phyloP scores from a whole-genome alignment of 139 green algal species.

The Tetradesmus lagerheimii region DNA sequence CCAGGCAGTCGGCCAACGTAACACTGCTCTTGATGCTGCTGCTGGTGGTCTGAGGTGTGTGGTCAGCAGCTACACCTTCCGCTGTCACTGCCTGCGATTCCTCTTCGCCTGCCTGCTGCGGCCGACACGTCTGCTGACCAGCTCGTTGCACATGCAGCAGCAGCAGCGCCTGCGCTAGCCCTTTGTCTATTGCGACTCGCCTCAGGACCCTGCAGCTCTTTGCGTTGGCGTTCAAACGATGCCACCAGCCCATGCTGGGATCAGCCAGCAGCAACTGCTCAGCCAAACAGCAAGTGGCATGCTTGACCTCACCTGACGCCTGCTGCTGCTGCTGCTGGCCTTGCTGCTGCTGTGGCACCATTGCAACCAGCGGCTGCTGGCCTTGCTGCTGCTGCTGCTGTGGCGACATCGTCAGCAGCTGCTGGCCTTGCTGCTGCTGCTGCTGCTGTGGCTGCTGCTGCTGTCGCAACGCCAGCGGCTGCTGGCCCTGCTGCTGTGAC shows the following conservation, averaged over 20 bases:
- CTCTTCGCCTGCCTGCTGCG: background rate
- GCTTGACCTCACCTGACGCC: background rate
- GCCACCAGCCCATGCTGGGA: background rate
- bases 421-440: too few species aligned
- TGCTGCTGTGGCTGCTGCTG: too few species aligned
- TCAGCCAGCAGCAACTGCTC: background rate
- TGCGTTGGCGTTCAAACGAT: background rate
- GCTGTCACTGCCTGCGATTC: background rate
- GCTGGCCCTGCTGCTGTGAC: too few species aligned
- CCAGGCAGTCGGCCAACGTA: background rate
- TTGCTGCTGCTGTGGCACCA: background rate
- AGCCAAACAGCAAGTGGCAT: background rate
- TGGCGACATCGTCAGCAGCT: background rate
- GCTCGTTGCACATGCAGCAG: background rate
- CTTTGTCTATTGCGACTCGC: background rate
- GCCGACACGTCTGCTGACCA: background rate
- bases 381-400: background rate
- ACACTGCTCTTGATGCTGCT: background rate
- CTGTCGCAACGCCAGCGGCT: too few species aligned
- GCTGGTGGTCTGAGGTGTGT: background rate
- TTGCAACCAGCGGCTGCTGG: too few species aligned
- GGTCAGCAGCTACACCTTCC: background rate
- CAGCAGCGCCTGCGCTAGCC: background rate
- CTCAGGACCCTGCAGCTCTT: background rate
- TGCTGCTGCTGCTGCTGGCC: slow-evolving; percentile 15